Percentiles rank a stretch among this genome's conserved stretches.
These are phyloP conservation scores for Aspergillus mulundensis DNA, from an alignment of 495 filamentous ascomycete genomes.

Conservation along the genomic window DNA sequence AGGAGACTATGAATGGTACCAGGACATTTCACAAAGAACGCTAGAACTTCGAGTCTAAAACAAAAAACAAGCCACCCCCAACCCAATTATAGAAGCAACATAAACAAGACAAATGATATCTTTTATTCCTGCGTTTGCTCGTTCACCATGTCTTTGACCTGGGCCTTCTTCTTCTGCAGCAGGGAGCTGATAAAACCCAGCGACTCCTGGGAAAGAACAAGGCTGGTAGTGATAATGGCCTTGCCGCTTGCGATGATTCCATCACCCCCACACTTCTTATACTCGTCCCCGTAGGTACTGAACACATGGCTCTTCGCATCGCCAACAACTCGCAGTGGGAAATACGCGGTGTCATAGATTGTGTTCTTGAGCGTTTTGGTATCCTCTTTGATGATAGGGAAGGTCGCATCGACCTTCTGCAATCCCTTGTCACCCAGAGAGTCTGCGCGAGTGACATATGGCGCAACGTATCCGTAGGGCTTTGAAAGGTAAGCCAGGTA, in stretches of 20 bases:
- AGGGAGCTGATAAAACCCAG: constrained; percentile 54
- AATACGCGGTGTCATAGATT: constrained; percentile 57
- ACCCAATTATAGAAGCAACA: constrained; percentile 13
- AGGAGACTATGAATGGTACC: constrained; percentile 1
- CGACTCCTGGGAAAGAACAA: constrained; percentile 67
- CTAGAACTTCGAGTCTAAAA: constrained; percentile 7
- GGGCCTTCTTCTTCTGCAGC: constrained; percentile 56
- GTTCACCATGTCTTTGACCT: constrained; percentile 53
- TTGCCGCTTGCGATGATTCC: constrained; percentile 65
- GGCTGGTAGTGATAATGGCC: constrained; percentile 68
- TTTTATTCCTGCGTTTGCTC: constrained; percentile 46
- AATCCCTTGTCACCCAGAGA: constrained; percentile 72
- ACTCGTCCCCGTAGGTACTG: constrained; percentile 67
- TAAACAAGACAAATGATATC: constrained; percentile 12
- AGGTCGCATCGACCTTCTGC: constrained; percentile 65
- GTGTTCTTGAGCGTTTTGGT: constrained; percentile 69
- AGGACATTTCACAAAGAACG: constrained; percentile 2
- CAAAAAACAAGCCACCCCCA: constrained; percentile 1
- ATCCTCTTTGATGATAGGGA: constrained; percentile 87
- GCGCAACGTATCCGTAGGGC: constrained; percentile 72
- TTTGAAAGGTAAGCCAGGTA: constrained; percentile 71
- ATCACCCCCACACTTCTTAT: constrained; percentile 69
- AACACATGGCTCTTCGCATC: constrained; percentile 73
- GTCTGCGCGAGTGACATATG: constrained; percentile 81
- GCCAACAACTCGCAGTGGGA: constrained; percentile 61